A percentile compares a stretch with the other conserved stretches of the same genome.
These are phyloP conservation scores for Hortaea werneckii DNA, from an alignment of 2,329 filamentous ascomycete genomes.

Conservation along the genomic window DNA sequence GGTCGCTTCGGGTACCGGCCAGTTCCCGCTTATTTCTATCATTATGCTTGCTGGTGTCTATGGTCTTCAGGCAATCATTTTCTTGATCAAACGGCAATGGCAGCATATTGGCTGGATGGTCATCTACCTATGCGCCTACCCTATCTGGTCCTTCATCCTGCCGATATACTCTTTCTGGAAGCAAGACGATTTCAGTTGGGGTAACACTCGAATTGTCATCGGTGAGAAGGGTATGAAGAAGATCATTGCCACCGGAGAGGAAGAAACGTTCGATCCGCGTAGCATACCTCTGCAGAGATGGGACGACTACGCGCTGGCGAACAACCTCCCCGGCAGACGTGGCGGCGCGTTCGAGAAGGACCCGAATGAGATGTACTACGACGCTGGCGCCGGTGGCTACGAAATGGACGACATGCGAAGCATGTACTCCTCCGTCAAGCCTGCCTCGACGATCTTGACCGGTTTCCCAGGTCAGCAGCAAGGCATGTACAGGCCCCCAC, in stretches of 20 bases:
- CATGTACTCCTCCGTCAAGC: slow-evolving; percentile 83
- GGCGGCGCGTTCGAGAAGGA: slow-evolving; percentile 37
- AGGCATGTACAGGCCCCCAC: slow-evolving; percentile 41
- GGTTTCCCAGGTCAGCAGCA: slow-evolving; percentile 54
- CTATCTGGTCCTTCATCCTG: slow-evolving; percentile 82
- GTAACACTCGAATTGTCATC: slow-evolving; percentile 94
- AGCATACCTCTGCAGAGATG: slow-evolving; percentile 90
- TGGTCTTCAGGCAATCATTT: slow-evolving; percentile 89
- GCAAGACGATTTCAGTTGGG: slow-evolving; percentile 97
- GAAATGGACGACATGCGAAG: slow-evolving; percentile 99
- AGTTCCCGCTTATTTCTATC: slow-evolving; percentile 78
- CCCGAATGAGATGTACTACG: slow-evolving; percentile 8
- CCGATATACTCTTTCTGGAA: slow-evolving; percentile 99
- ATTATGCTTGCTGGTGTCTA: slow-evolving; percentile 86
- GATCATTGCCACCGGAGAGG: slow-evolving; percentile 70
- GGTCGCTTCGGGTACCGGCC: slow-evolving; percentile 57
- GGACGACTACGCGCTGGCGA: slow-evolving; percentile 85
- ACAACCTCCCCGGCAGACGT: slow-evolving; percentile 84
- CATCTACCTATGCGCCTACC: slow-evolving; percentile 92
- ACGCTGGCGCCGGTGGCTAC: slow-evolving; percentile 40
- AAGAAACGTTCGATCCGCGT: slow-evolving; percentile 80
- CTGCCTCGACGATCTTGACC: slow-evolving; percentile 75
- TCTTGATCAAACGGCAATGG: slow-evolving; percentile 95
- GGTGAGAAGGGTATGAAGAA: slow-evolving; percentile 88
- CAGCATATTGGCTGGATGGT: slow-evolving; percentile 99